Evolutionary conservation across 177 flowering plant species (phyloP), one percentile per base, ranked within the genome.

Genomic region (Vitis hybrid): DNA sequence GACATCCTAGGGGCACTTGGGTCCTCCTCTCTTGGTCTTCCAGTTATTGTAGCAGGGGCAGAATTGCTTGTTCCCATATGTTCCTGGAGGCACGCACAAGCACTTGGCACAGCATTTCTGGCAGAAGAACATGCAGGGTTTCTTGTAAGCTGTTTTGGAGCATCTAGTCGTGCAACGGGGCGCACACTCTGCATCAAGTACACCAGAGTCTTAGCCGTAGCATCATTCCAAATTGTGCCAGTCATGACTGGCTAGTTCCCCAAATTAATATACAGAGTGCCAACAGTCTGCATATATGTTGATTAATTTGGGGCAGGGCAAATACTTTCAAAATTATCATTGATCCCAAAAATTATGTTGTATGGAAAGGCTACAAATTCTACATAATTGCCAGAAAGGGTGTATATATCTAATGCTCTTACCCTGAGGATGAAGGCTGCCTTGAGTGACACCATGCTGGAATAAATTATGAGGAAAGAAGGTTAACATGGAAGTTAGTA

Each of bases 401-500:
- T 38, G 47, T 38, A 38, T 38, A 38, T 38, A 5, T 38, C 1
- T 38, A 7, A 54, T 31, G 67, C 8, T 4, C 69, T 72, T 71
- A 84, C 89, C 87, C 80, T 83, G 83, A 28, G 89, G 89, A 17
- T 69, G 79, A 58, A 86, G 89, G 62, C 89, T 86, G 52, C 87
- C 89, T 71, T 84, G 77, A 59, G 86, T 84, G 51, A 22, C 59
- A n/a, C 89, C 89, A 67, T 77, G 59, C 87, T 86, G 76, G 73
- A 79, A 70, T 14, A 1, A 47, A 59, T 57, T 11, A 65, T 2
- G 18, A 28, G 54, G 17, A 47, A 68, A 9, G 52, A 15, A 24
- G 1, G 54, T 31, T 15, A 38, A 56, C 62, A 13, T 72, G 31
- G 33, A 5, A 28, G 18, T 17, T 18, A 1, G 54, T 59, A 4